These are phyloP conservation scores for Saccharomyces eubayanus DNA, from an alignment of 805 yeast species.

Conservation along the genomic window DNA sequence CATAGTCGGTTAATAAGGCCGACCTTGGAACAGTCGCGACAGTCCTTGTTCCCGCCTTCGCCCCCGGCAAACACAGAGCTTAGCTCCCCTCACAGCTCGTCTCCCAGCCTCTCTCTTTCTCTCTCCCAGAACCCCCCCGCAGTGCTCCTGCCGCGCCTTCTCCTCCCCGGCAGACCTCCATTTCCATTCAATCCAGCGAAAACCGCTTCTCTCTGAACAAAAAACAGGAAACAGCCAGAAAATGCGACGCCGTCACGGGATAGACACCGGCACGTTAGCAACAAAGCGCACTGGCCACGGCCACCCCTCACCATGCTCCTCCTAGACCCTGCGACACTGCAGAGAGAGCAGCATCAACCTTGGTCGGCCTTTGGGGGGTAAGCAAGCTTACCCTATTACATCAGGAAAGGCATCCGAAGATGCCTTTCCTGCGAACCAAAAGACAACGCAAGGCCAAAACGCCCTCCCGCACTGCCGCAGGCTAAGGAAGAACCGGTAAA, in stretches of 20 bases:
- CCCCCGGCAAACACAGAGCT: not conserved
- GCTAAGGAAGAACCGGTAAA: not conserved
- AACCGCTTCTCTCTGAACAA: not conserved
- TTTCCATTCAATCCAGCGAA: not conserved
- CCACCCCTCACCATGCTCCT: not conserved
- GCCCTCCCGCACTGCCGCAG: not conserved
- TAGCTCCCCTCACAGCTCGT: not conserved
- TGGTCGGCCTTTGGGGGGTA: slow-evolving; percentile 16
- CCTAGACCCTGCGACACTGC: not conserved
- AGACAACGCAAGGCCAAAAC: not conserved
- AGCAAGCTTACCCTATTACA: slow-evolving; percentile 30
- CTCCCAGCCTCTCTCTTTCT: not conserved
- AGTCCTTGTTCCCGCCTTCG: not conserved
- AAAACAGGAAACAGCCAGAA: not conserved
- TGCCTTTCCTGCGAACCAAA: not conserved
- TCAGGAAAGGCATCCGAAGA: not conserved
- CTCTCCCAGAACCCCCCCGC: not conserved
- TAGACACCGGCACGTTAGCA: not conserved
- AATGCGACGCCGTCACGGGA: not conserved
- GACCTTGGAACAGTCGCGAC: not conserved
- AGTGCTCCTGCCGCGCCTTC: not conserved
- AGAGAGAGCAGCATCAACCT: not conserved
- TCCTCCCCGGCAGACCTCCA: not conserved
- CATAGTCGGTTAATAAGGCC: not conserved
- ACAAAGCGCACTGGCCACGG: not conserved